phyloP scores from a whole-genome alignment of 2,329 filamentous ascomycete species.

The Fonsecaea monophora region DNA sequence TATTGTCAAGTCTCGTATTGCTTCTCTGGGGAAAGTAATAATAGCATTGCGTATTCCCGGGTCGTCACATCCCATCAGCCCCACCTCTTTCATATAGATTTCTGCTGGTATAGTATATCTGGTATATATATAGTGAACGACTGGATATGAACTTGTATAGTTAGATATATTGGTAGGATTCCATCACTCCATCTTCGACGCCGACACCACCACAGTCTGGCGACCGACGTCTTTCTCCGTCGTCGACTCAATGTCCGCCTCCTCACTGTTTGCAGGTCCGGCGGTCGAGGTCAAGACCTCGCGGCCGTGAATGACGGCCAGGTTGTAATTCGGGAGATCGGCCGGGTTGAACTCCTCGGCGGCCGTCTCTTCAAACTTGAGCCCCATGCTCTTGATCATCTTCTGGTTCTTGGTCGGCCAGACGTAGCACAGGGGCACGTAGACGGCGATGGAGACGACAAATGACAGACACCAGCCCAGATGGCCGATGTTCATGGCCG shows the following conservation, averaged over 20 bases:
- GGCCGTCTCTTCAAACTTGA: constrained; percentile 16
- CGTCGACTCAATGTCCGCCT: constrained; percentile 2
- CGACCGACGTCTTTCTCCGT: constrained; percentile 9
- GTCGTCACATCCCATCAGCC: too few relatives aligned
- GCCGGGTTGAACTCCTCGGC: neutral
- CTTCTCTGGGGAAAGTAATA: too few relatives aligned
- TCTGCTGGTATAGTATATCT: too few relatives aligned
- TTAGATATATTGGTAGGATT: neutral
- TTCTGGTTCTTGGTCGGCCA: constrained; percentile 21
- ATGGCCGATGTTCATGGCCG: constrained; percentile 12
- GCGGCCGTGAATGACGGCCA: constrained; percentile 4
- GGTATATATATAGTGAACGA: too few relatives aligned
- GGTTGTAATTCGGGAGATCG: neutral
- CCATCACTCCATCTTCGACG: neutral
- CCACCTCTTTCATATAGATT: too few relatives aligned
- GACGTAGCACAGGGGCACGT: constrained; percentile 9
- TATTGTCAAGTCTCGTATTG: too few relatives aligned
- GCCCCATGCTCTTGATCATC: constrained; percentile 6
- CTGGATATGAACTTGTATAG: too few relatives aligned
- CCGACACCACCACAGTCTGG: neutral
- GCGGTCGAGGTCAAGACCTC: neutral
- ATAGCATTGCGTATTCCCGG: too few relatives aligned
- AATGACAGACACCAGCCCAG: constrained; percentile 19
- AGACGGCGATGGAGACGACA: constrained; percentile 14
- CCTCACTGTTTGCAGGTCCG: neutral